Percentiles rank a stretch among this genome's conserved stretches.
Conservation (phyloP, 352 stramenopile genomes). For the Globisporangium rhizosaccharum region DNA sequence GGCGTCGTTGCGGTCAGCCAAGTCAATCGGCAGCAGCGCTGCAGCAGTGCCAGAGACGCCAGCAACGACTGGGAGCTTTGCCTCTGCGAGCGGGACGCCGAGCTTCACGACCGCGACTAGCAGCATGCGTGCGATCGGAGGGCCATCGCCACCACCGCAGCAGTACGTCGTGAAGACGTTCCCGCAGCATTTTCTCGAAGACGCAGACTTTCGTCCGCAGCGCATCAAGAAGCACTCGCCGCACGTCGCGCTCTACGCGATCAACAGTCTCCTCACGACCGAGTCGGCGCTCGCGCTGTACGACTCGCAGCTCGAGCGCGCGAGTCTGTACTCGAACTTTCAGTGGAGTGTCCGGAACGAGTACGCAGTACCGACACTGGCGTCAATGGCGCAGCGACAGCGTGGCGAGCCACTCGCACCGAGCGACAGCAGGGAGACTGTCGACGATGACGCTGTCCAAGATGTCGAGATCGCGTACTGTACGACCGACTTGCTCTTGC, state of each 20-base stretch:
- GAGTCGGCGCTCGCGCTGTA: slow-evolving; percentile 74
- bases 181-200: slow-evolving; percentile 79
- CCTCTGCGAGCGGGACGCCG: slow-evolving; percentile 9
- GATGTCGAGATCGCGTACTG: slow-evolving; percentile 74
- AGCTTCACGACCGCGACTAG: slow-evolving; percentile 12
- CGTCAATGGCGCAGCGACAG: slow-evolving; percentile 10
- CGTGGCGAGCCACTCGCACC: neutral
- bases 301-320: slow-evolving; percentile 40
- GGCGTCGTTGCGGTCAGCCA: neutral
- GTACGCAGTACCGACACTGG: slow-evolving; percentile 55
- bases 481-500: slow-evolving; percentile 77
- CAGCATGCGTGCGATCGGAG: neutral
- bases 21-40: neutral
- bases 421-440: neutral
- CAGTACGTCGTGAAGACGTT: slow-evolving; percentile 80
- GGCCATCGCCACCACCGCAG: slow-evolving; percentile 1
- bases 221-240: slow-evolving; percentile 77
- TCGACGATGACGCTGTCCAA: slow-evolving; percentile 18
- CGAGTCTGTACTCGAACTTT: slow-evolving; percentile 75
- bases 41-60: neutral
- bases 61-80: slow-evolving; percentile 1
- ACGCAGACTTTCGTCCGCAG: slow-evolving; percentile 78
- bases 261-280: slow-evolving; percentile 63
- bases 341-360: slow-evolving; percentile 67
- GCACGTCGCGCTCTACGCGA: slow-evolving; percentile 58